Evolutionary conservation across 257 asterid genomes (phyloP), one percentile per base, ranked within the genome.

Genomic region (Solanum chaucha): DNA sequence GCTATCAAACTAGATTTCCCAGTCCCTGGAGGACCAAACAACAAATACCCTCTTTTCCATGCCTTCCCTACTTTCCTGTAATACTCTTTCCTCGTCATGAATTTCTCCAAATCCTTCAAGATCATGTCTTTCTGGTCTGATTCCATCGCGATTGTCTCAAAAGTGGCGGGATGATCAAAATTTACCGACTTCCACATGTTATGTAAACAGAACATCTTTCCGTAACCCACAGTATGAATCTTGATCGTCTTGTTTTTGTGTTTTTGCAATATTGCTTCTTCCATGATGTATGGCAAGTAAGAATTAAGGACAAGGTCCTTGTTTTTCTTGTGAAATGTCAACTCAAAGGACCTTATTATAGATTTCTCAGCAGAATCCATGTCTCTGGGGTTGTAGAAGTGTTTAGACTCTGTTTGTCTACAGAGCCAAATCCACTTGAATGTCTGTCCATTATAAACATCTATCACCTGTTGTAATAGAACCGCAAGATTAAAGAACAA

Each of bases 21-120:
- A 24, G 36, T 77, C 8, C 61, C n/a, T 2, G 83, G 86, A 30
- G 83, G 88, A 17, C 86, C 90, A 82, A 67, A 89, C 86, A 28
- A 89, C 14, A 89, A 65, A 51, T 87, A 89, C 24, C 91, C 90
- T 67, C 87, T 86, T 65, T 89, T 89, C 91, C 91, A 87, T 24
- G 91, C 89, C 71, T 88, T 90, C 9, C 92, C 89, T 1, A 87
- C 91, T 41, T 78, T 87, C 61, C 44, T 82, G 15, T 83, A 88
- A 64, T 84, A 87, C 48, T 75, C 86, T 64, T 84, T 85, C 51
- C 91, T 70, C 12, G 22, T 65, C 36, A 89, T 41, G 64, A 89
- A 90, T 28, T 28, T 28, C 28, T 28, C 28, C 28, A 28, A 28
- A 28, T 28, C 28, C 28, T 28, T 28, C 28, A 28, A 28, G 28